phyloP scores from a whole-genome alignment of 1,284 basidiomycete genomes.

The Malassezia brasiliensis region DNA sequence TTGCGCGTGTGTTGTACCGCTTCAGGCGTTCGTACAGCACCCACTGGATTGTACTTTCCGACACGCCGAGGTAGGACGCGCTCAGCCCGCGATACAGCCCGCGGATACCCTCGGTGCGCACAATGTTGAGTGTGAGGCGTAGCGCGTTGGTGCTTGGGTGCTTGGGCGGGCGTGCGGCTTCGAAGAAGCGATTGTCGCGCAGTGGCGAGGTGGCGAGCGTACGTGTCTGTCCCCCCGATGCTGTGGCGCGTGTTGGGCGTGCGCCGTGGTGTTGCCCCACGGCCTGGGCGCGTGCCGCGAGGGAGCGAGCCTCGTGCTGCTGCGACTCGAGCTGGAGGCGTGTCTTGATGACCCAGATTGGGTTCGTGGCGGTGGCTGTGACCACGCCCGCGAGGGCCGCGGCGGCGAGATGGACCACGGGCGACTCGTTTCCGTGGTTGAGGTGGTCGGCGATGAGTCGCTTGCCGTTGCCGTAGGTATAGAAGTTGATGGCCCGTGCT shows the following conservation, averaged over 20 bases:
- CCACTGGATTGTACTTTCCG: slow-evolving; percentile 97
- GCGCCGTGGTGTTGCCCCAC: neutral
- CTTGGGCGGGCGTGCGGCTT: slow-evolving; percentile 24
- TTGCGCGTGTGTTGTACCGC: slow-evolving; percentile 27
- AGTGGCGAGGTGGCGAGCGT: neutral
- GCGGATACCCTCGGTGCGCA: slow-evolving; percentile 68
- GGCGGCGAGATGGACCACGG: slow-evolving; percentile 71
- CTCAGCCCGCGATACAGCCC: slow-evolving; percentile 92
- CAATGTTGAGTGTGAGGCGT: slow-evolving; percentile 62
- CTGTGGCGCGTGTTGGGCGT: neutral
- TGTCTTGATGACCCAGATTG: slow-evolving; percentile 98
- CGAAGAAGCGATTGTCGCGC: slow-evolving; percentile 24
- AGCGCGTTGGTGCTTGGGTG: slow-evolving; percentile 53
- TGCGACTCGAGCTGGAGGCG: slow-evolving; percentile 63
- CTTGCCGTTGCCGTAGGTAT: slow-evolving; percentile 95
- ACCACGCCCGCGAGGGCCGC: slow-evolving; percentile 71
- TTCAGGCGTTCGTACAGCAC: slow-evolving; percentile 83
- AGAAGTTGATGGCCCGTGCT: slow-evolving; percentile 86
- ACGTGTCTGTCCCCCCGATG: neutral
- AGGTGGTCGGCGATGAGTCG: slow-evolving; percentile 71
- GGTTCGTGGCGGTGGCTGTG: slow-evolving; percentile 85
- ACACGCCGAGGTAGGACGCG: slow-evolving; percentile 89
- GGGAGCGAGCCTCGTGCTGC: slow-evolving; percentile 8
- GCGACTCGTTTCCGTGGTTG: slow-evolving; percentile 62
- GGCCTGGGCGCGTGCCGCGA: neutral